Base-by-base conservation (phyloP, 139 green algal genomes). In the Tetradesmus lagerheimii region DNA sequence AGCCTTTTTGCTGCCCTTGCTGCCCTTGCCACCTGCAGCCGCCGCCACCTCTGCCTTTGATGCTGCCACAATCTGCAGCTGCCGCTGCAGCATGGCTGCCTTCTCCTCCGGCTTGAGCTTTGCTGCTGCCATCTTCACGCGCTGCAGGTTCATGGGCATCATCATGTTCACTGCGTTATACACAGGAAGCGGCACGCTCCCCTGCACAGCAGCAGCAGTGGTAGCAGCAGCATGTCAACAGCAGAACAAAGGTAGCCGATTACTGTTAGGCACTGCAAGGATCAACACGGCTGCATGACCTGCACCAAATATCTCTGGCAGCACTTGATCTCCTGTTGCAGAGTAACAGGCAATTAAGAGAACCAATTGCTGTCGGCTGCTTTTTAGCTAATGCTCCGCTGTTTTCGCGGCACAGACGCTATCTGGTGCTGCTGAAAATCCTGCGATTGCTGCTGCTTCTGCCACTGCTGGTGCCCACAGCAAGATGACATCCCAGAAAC, bases 101-200 rank as follows among this genome's bases (percentile, higher is more conserved):
- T 41, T 38, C 83, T 88, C 83, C 27, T 39, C 83, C 35, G 83
- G 83, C 38, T 88, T 88, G 38, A 88, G 83, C 64, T 80, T 80
- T 81, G 64, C 37, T 80, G 83, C 83, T 64, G 83, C 83, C 38
- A 41, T 41, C 38, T 64, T 80, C 2, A 88, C 39, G n/a, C 83
- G 83, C 83, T 88, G 83, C 62, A 88, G 64, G 83, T 88, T 88
- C 83, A 88, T 88, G 34, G 83, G 83, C 64, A 88, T 88, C 62
- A 88, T 34, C 64, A 80, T 88, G 83, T 41, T 66, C 16, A 62
- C 37, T 0, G 62, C 67, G 83, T 88, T 88, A 64, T 88, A 88
- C 25, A 88, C 83, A 31, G 83, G 83, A 64, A 88, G 50, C 4
- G 83, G 83, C 38, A 88, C 83, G 27, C 64, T 53, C 6, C 83